Base-by-base conservation (phyloP, 139 green algal genomes). In the Chlamydomonas sphaeroides region DNA sequence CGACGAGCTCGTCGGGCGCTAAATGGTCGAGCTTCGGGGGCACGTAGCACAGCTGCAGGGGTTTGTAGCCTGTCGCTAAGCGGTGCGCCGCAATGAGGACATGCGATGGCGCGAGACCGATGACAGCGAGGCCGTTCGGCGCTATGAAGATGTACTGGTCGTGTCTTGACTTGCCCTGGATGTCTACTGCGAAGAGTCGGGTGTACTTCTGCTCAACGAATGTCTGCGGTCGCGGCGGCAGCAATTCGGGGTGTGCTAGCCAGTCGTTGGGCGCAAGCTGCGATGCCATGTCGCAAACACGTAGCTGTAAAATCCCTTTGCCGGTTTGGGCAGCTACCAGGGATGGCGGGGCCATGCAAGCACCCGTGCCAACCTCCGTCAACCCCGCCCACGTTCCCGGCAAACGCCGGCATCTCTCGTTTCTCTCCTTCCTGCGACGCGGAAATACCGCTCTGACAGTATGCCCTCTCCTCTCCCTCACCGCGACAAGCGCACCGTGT, bases 61-160 rank as follows among this genome's bases (percentile, higher is more conserved):
- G 77, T 28, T 39, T 45, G 65, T 68, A 84, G 33, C 77, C 65
- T 3, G 65, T 75, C 48, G 48, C 65, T 1, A 7, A 21, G 15
- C 79, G 53, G 33, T 85, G 79, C 21, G 79, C 68, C 26, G 45
- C 53, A n/a, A 85, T 61, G 28, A 85, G 56, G 30, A 56, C n/a
- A 36, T 87, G 83, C 42, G 83, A 84, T 39, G 83, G 83, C 42
- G 83, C 83, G 0, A 87, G 75, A 7, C 83, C 83, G 20, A 87
- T 61, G 10, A 87, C 68, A 1, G 62, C 65, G 3, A 87, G 42
- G 17, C 83, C 83, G 59, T 87, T 87, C 17, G 83, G 83, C 28
- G 76, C 75, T 14, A 87, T 10, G 45, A 68, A 87, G 11, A 87
- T 75, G 36, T 87, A 87, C 36, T 87, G 83, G 35, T 87, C 83